Evolutionary conservation across 495 filamentous ascomycete genomes (phyloP), one percentile per base, ranked within the genome.

Genomic region (Aspergillus kassunensis): DNA sequence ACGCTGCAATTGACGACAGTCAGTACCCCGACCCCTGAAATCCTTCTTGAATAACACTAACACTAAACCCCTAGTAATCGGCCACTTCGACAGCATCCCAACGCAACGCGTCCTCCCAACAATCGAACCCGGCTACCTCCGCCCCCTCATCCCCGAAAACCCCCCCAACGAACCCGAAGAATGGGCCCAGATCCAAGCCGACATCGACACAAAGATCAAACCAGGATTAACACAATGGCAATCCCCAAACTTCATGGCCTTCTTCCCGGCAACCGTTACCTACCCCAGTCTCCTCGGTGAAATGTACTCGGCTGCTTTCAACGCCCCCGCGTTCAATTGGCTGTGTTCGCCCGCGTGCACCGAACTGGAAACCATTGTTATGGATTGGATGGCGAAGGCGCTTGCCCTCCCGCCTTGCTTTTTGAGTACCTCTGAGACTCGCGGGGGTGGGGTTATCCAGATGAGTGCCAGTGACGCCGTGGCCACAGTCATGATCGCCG

Each of bases 161-260:
- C 83, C 90, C 0, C 93, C 93, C 6, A 60, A 80, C 19, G 75
- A 88, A 18, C 83, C 85, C 31, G 90, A 97, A 67, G 52, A 74
- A 58, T 97, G 91, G 91, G 64, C 70, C 34, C 73, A 80, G 42
- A 97, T 97, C 60, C 89, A 95, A 60, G 71, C 79, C 23, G 92
- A 97, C 67, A 84, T 97, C 41, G 88, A 91, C 58, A 65, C 79
- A 12, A 90, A 93, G 61, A 96, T 97, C 66, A 84, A 96, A 66
- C 93, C 93, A 0, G 93, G 93, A 3, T 71, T 98, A 47, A 98
- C 93, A 0, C 93, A 97, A 70, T 98, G 93, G 88, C 89, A 96
- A 67, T 88, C 85, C 3, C 93, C 93, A 2, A 92, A 93, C 65
- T 98, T 96, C 79, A 88, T 96, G 80, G 93, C 93, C 30, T 98